Base-by-base conservation (phyloP, 208 protist genomes). In the Phytomonas serpens region DNA sequence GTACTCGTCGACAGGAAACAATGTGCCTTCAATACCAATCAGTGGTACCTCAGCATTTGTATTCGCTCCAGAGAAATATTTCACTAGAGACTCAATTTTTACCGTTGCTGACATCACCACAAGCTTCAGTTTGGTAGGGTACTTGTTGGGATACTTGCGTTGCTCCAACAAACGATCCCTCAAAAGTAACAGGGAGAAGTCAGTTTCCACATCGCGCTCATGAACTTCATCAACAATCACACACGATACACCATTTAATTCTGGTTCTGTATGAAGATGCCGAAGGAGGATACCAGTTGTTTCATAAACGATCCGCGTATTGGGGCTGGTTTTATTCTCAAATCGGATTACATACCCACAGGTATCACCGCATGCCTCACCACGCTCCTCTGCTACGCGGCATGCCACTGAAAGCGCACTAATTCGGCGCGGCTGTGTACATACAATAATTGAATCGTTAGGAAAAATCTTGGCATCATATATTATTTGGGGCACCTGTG, bases 201-300 rank as follows among this genome's bases (percentile, higher is more conserved):
- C 91, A 4, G 88, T 93, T 31, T 96, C 87, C 3, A 94, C 77
- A 68, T 92, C 80, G 51, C 91, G 88, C 75, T 96, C 91, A 69
- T 96, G 91, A 32, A 94, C 91, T 70, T 96, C 91, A 75, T 96
- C 91, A 0, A 96, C 82, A 66, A 96, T 83, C 47, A 96, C 74
- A 73, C 86, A 92, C n/a, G 83, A 77, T n/a, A 94, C 87, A 31
- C 81, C 86, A 32, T 65, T 66, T 29, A 99, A 75, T 30, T 93
- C 72, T 47, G 91, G 85, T 78, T 99, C 98, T n/a, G 87, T 68
- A 33, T 99, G 88, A 47, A 97, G 90, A 74, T 99, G 97, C 64
- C 98, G 89, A 33, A 99, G 80, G 13, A 99, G 73, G 80, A 99
- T 99, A 75, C 98, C 98, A 67, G 98, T 98, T 23, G 98, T 99